Evolutionary conservation across 495 filamentous ascomycete genomes (phyloP), one percentile per base, ranked within the genome.

Genomic region (Talaromyces borbonicus): DNA sequence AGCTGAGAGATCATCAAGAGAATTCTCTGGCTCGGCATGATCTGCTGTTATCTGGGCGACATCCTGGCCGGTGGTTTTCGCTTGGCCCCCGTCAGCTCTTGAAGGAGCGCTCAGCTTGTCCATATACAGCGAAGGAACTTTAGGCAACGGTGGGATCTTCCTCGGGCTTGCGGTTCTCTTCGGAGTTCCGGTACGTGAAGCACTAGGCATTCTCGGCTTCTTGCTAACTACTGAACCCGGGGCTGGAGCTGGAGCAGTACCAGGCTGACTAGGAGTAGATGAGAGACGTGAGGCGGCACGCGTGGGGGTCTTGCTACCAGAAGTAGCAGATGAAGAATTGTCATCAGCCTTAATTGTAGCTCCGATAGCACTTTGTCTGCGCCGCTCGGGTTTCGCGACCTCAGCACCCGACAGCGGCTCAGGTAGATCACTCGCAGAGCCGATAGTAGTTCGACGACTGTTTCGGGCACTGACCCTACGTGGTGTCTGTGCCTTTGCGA

Each of bases 361-460:
- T 50, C 52, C 48, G 16, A 52, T 51, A 1, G 59, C 49, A 35
- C 64, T 71, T 49, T 59, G 68, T 46, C 62, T 60, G 24, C 60
- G 49, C 57, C 61, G 50, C 55, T 59, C 49, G 60, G 56, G 56
- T 56, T 56, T 49, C 52, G 23, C n/a, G 6, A 15, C 33, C 7
- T 23, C 11, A 25, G 49, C 49, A 12, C 59, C 58, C 32, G 70
- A 71, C 56, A 51, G 52, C 5, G 56, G 36, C 31, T 61, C 60
- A 4, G 67, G 61, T 4, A 77, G 48, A 23, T 66, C 65, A 16
- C 69, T 62, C 5, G 68, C 61, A 49, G 72, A 74, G 35, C 78
- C 80, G 32, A 88, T 77, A 0, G 85, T 90, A 48, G 67, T 80
- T 33, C 87, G 63, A 26, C 86, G 72, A 44, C 66, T 75, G 42